phyloP scores from a whole-genome alignment of 345 rosid species.

The Syzygium oleosum region DNA sequence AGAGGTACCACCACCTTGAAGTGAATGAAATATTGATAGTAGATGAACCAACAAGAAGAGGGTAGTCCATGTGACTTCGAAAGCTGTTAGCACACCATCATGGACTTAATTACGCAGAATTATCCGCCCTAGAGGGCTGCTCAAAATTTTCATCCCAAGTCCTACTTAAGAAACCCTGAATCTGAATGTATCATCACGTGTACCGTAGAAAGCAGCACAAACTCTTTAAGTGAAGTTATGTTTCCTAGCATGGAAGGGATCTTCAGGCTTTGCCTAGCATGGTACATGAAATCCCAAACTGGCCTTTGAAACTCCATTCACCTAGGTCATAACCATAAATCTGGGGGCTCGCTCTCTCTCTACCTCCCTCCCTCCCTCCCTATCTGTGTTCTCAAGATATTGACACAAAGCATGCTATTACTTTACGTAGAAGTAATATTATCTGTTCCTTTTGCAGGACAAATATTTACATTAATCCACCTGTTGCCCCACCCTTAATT shows the following conservation, averaged over 20 bases:
- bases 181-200: background rate
- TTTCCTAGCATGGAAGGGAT: background rate
- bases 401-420: background rate
- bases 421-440: background rate
- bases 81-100: background rate
- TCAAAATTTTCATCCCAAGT: background rate
- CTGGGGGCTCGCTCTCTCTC: background rate
- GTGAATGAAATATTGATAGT: background rate
- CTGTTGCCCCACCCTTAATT: slow-evolving; percentile 71
- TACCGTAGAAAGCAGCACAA: background rate
- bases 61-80: background rate
- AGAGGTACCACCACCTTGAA: background rate
- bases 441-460: slow-evolving; percentile 40
- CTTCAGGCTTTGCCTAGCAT: background rate
- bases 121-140: background rate
- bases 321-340: background rate
- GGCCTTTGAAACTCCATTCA: background rate
- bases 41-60: background rate
- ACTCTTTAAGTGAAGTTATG: background rate
- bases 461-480: slow-evolving; percentile 84
- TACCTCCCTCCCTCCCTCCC: background rate
- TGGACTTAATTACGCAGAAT: background rate
- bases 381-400: background rate
- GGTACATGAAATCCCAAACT: background rate
- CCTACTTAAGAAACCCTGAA: background rate